Conservation (phyloP, 2,329 filamentous ascomycete genomes). For the Ceratocystis cacaofunesta region DNA sequence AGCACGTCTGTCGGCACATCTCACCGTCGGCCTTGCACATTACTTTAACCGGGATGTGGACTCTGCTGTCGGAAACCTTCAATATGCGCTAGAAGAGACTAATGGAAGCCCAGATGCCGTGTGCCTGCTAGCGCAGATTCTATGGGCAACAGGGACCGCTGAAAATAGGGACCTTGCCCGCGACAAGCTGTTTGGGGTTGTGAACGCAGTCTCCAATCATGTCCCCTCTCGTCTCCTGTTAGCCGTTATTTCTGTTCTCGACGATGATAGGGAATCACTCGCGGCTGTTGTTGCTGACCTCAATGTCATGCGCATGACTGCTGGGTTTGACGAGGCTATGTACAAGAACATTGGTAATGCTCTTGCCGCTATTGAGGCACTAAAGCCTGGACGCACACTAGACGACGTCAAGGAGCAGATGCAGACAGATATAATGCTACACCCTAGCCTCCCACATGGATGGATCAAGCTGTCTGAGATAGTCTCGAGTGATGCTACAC, state of each 20-base stretch:
- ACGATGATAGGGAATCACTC: conserved; percentile 62
- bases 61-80: conserved; percentile 64
- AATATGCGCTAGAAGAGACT: conserved; percentile 63
- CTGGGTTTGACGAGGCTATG: conserved; percentile 46
- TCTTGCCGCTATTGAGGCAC: conserved; percentile 54
- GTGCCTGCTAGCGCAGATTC: conserved; percentile 74
- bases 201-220: conserved; percentile 60
- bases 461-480: conserved; percentile 62
- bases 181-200: conserved; percentile 63
- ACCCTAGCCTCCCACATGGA: conserved; percentile 62
- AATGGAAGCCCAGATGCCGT: conserved; percentile 65
- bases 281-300: conserved; percentile 72
- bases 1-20: conserved; percentile 65
- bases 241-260: conserved; percentile 68
- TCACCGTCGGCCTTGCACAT: conserved; percentile 71
- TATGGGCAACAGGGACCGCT: conserved; percentile 77
- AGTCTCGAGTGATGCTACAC: conserved; percentile 41
- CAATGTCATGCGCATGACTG: conserved; percentile 52
- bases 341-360: conserved; percentile 59
- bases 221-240: conserved; percentile 67
- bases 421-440: conserved; percentile 63
- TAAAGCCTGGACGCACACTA: conserved; percentile 35
- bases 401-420: conserved; percentile 47
- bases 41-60: conserved; percentile 55
- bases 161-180: conserved; percentile 62